Evolutionary conservation across 306 rosid genomes (phyloP).

Genomic region (Inga laurina): DNA sequence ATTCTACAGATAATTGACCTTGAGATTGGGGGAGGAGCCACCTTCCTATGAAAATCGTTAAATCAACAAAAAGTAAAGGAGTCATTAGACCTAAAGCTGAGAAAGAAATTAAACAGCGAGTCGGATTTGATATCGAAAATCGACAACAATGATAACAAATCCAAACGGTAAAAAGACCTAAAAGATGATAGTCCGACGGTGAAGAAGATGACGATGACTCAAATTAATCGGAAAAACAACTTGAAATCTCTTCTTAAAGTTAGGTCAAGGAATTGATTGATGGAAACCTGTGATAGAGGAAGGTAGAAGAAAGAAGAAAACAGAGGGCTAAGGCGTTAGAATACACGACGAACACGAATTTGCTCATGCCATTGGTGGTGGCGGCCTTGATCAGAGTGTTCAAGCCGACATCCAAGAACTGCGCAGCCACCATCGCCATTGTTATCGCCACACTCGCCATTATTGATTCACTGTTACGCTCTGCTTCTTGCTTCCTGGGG

Average conservation of each 20-base stretch:
- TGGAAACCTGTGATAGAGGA: conserved; percentile 41
- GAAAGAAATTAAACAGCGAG: not conserved
- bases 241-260: not conserved
- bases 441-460: not conserved
- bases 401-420: conserved; percentile 22
- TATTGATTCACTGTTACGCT: not conserved
- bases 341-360: conserved; percentile 38
- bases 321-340: conserved; percentile 44
- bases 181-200: not conserved
- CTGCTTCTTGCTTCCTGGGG: not conserved
- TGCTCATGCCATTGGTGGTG: conserved; percentile 41
- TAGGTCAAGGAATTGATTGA: not conserved
- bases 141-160: not conserved
- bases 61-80: not conserved
- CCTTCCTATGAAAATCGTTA: conserved; percentile 25
- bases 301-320: conserved; percentile 38
- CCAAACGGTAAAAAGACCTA: not conserved
- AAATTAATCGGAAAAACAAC: not conserved
- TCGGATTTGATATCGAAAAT: not conserved
- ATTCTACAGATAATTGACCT: conserved; percentile 25
- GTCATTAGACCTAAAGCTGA: not conserved
- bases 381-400: conserved; percentile 46
- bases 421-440: not conserved
- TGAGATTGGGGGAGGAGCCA: conserved; percentile 39
- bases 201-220: not conserved